These are phyloP conservation scores for Rhodotorula sp. DNA, from an alignment of 1,284 basidiomycete genomes.

Conservation along the genomic window DNA sequence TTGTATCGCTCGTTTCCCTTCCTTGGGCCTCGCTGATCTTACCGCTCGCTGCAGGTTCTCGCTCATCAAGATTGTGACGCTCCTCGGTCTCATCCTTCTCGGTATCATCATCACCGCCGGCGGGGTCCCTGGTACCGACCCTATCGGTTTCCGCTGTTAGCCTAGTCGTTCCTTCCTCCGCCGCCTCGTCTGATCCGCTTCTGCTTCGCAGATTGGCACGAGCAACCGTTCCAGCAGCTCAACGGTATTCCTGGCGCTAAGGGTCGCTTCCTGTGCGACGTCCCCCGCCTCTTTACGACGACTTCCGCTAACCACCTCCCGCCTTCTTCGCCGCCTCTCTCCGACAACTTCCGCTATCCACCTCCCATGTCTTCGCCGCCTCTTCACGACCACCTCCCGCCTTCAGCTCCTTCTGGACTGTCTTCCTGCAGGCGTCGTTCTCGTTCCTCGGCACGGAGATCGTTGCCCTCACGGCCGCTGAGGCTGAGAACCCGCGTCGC, in stretches of 20 bases:
- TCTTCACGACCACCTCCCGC: slow-evolving; percentile 49
- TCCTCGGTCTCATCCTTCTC: slow-evolving; percentile 34
- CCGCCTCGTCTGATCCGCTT: slow-evolving; percentile 45
- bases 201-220: slow-evolving; percentile 58
- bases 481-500: slow-evolving; percentile 53
- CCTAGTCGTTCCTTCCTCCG: slow-evolving; percentile 14
- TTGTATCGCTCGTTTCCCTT: too few relatives aligned
- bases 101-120: slow-evolving; percentile 58
- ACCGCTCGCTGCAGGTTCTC: slow-evolving; percentile 14
- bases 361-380: slow-evolving; percentile 8
- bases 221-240: slow-evolving; percentile 59
- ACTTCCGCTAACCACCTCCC: too few relatives aligned
- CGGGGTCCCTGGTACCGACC: slow-evolving; percentile 67
- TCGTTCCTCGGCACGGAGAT: slow-evolving; percentile 74
- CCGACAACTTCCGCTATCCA: background rate
- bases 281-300: slow-evolving; percentile 3
- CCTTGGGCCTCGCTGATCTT: background rate
- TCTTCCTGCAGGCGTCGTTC: slow-evolving; percentile 50
- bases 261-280: slow-evolving; percentile 52
- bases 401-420: slow-evolving; percentile 33
- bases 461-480: slow-evolving; percentile 66
- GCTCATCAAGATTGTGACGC: slow-evolving; percentile 35
- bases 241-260: slow-evolving; percentile 49
- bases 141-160: slow-evolving; percentile 48
- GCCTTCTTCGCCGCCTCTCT: too few relatives aligned